Percentiles rank a stretch among this genome's conserved stretches.
These are phyloP conservation scores for Juglanconis sp. DNA, from an alignment of 2,329 filamentous ascomycete species.

Conservation along the genomic window DNA sequence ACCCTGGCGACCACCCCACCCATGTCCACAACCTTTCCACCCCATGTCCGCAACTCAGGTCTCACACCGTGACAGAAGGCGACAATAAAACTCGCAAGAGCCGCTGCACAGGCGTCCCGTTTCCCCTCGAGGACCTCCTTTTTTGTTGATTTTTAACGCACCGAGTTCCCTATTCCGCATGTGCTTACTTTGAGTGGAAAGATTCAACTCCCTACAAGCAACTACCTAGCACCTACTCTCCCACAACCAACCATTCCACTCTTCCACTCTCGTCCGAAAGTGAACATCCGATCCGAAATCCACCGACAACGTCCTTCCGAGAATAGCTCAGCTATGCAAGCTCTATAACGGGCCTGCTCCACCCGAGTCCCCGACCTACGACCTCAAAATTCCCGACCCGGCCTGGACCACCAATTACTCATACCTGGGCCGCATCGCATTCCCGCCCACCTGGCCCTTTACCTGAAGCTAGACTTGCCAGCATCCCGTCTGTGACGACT, in stretches of 20 bases:
- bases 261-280: background rate
- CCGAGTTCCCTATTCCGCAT: background rate
- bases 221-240: background rate
- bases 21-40: background rate
- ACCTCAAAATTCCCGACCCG: constrained; percentile 13
- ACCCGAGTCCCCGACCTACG: constrained; percentile 13
- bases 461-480: background rate
- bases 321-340: constrained; percentile 7
- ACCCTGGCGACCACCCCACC: background rate
- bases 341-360: constrained; percentile 17
- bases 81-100: constrained; percentile 18
- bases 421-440: constrained; percentile 1
- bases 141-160: background rate
- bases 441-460: too few relatives aligned
- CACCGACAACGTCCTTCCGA: background rate
- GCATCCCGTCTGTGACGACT: background rate
- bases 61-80: background rate
- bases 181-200: background rate
- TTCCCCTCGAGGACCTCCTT: constrained; percentile 5
- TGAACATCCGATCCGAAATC: background rate
- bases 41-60: background rate
- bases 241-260: background rate
- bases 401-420: constrained; percentile 8
- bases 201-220: background rate
- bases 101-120: constrained; percentile 2